These are phyloP conservation scores for Pseudonectria buxi DNA, from an alignment of 2,329 filamentous ascomycete genomes.

Conservation along the genomic window DNA sequence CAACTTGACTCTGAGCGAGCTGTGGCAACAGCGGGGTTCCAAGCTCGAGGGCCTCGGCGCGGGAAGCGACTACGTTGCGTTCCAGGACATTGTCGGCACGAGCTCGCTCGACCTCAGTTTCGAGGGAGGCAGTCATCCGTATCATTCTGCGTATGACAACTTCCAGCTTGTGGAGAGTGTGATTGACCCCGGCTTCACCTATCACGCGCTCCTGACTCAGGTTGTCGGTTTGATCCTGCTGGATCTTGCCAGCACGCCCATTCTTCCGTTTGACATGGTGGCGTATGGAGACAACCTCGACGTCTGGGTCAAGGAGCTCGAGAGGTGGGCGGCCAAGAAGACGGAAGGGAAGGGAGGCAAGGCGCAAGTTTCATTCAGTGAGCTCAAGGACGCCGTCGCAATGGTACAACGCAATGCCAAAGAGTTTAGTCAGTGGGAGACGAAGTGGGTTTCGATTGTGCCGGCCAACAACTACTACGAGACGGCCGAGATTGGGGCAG, in stretches of 20 bases:
- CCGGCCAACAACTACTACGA: slow-evolving; percentile 70
- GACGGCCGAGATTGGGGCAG: slow-evolving; percentile 56
- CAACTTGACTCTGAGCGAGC: slow-evolving; percentile 64
- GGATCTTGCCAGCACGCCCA: slow-evolving; percentile 72
- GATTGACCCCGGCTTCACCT: slow-evolving; percentile 74
- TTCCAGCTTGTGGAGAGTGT: slow-evolving; percentile 77
- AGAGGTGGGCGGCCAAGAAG: slow-evolving; percentile 48
- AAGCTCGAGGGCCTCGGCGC: slow-evolving; percentile 64
- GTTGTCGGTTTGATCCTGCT: slow-evolving; percentile 76
- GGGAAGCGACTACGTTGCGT: slow-evolving; percentile 78
- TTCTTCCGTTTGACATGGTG: slow-evolving; percentile 75
- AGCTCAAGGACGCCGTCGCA: slow-evolving; percentile 49
- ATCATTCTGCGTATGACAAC: slow-evolving; percentile 83
- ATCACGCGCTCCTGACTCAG: slow-evolving; percentile 73
- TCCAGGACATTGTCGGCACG: slow-evolving; percentile 84
- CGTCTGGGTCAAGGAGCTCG: slow-evolving; percentile 59
- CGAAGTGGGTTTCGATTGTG: slow-evolving; percentile 67
- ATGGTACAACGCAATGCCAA: slow-evolving; percentile 44
- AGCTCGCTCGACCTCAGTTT: slow-evolving; percentile 85
- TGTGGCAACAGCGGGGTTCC: slow-evolving; percentile 63
- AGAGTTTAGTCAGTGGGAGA: slow-evolving; percentile 69
- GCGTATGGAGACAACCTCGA: slow-evolving; percentile 63
- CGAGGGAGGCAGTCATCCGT: slow-evolving; percentile 57
- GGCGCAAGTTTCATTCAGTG: slow-evolving; percentile 22
- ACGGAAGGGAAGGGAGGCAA: slow-evolving; percentile 28